Evolutionary conservation across 1,284 basidiomycete genomes (phyloP).

Genomic region (Malassezia vespertilionis): DNA sequence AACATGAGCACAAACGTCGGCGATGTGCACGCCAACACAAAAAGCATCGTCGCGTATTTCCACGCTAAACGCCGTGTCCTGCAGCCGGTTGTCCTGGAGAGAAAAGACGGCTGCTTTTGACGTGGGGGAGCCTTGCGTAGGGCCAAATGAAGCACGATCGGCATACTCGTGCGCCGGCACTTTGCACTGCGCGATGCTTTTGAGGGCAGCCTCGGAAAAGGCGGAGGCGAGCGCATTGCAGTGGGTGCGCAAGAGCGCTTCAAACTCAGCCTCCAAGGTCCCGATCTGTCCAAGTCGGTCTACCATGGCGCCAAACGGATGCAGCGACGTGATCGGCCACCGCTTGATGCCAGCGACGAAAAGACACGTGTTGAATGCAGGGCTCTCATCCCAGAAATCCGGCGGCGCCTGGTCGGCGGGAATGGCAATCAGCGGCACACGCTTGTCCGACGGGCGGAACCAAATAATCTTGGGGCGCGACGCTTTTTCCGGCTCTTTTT

Average conservation of each 20-base stretch:
- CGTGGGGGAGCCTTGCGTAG: constrained; percentile 17
- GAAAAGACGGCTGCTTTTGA: background rate
- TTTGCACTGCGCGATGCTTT: constrained; percentile 85
- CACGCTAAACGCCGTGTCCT: constrained; percentile 82
- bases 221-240: constrained; percentile 52
- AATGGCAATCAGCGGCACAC: constrained; percentile 95
- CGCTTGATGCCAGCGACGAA: constrained; percentile 99
- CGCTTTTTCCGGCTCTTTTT: constrained; percentile 57
- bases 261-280: constrained; percentile 92
- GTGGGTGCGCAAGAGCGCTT: constrained; percentile 91
- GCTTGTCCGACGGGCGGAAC: constrained; percentile 99
- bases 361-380: constrained; percentile 67
- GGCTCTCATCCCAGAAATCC: constrained; percentile 85
- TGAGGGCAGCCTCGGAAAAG: constrained; percentile 62
- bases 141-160: constrained; percentile 72
- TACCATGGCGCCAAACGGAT: constrained; percentile 95
- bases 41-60: constrained; percentile 75
- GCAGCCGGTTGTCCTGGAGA: background rate
- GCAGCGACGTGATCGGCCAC: constrained; percentile 72
- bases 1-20: constrained; percentile 88
- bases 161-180: constrained; percentile 85
- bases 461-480: constrained; percentile 92
- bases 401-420: constrained; percentile 88
- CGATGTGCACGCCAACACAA: constrained; percentile 84
- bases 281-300: constrained; percentile 98